Evolutionary conservation across 495 filamentous ascomycete genomes (phyloP).

Genomic region (Neurospora hispaniola): DNA sequence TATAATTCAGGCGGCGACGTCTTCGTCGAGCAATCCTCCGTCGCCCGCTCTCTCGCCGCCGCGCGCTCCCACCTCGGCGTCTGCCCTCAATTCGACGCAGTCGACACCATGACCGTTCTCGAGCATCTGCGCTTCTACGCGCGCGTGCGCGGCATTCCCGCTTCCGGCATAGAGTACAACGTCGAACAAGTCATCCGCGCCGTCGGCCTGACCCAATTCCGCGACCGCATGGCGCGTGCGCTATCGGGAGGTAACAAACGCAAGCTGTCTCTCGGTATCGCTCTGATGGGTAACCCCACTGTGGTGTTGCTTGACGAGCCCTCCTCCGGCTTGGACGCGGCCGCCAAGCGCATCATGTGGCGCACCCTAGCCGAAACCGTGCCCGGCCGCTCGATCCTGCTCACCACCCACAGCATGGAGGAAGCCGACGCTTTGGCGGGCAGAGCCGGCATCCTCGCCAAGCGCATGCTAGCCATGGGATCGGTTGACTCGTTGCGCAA

Average conservation of each 20-base stretch:
- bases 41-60: slow-evolving; percentile 50
- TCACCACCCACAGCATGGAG: slow-evolving; percentile 76
- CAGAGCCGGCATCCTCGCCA: slow-evolving; percentile 62
- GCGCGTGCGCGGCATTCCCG: slow-evolving; percentile 51
- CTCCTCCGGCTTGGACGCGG: slow-evolving; percentile 59
- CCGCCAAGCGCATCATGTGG: slow-evolving; percentile 69
- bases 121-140: slow-evolving; percentile 72
- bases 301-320: slow-evolving; percentile 66
- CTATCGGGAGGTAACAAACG: slow-evolving; percentile 66
- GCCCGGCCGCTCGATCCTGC: slow-evolving; percentile 48
- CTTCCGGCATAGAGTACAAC: slow-evolving; percentile 45
- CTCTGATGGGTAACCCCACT: slow-evolving; percentile 63
- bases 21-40: slow-evolving; percentile 60
- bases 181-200: slow-evolving; percentile 47
- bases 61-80: slow-evolving; percentile 69
- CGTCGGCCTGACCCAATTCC: slow-evolving; percentile 47
- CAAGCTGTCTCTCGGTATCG: slow-evolving; percentile 61
- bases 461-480: slow-evolving; percentile 59
- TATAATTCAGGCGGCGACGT: slow-evolving; percentile 50
- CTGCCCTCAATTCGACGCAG: slow-evolving; percentile 61
- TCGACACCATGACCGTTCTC: slow-evolving; percentile 58
- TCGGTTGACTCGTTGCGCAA: slow-evolving; percentile 47
- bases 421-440: slow-evolving; percentile 65
- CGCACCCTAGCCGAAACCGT: slow-evolving; percentile 49
- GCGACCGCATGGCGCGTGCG: slow-evolving; percentile 49